These are phyloP conservation scores for Talaromyces nanjingensis DNA, from an alignment of 495 filamentous ascomycete species.

Conservation along the genomic window DNA sequence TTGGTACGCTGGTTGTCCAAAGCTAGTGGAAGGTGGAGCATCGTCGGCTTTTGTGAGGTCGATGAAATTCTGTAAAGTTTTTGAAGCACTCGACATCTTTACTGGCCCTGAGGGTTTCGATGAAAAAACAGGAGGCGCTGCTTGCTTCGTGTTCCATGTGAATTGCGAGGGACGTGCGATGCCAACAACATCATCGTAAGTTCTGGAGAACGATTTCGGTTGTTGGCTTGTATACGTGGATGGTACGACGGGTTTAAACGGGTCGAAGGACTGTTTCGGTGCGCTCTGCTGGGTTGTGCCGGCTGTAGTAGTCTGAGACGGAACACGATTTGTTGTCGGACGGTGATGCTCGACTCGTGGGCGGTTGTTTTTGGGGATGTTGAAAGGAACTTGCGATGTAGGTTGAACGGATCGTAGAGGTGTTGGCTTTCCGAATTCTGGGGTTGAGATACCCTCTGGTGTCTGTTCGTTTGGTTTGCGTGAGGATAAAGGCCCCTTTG, in stretches of 20 bases:
- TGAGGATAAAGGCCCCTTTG: slow-evolving; percentile 27
- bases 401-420: slow-evolving; percentile 38
- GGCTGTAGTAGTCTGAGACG: slow-evolving; percentile 14
- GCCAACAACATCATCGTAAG: slow-evolving; percentile 28
- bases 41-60: slow-evolving; percentile 32
- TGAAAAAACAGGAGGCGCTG: slow-evolving; percentile 34
- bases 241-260: slow-evolving; percentile 36
- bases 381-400: slow-evolving; percentile 38
- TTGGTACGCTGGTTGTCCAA: slow-evolving; percentile 13
- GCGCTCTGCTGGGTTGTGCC: slow-evolving; percentile 19
- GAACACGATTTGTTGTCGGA: slow-evolving; percentile 17
- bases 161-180: slow-evolving; percentile 41
- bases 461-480: slow-evolving; percentile 23
- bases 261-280: slow-evolving; percentile 26
- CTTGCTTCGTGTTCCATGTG: slow-evolving; percentile 30
- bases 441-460: slow-evolving; percentile 24
- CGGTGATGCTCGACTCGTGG: slow-evolving; percentile 44
- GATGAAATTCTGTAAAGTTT: slow-evolving; percentile 36
- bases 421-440: slow-evolving; percentile 57
- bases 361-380: slow-evolving; percentile 43
- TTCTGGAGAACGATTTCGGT: slow-evolving; percentile 12
- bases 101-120: slow-evolving; percentile 30
- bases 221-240: slow-evolving; percentile 31
- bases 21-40: slow-evolving; percentile 18
- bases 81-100: slow-evolving; percentile 26